Evolutionary conservation across 208 protist species (phyloP), one percentile per base, ranked within the genome.

Genomic region (Phytomonas francai): DNA sequence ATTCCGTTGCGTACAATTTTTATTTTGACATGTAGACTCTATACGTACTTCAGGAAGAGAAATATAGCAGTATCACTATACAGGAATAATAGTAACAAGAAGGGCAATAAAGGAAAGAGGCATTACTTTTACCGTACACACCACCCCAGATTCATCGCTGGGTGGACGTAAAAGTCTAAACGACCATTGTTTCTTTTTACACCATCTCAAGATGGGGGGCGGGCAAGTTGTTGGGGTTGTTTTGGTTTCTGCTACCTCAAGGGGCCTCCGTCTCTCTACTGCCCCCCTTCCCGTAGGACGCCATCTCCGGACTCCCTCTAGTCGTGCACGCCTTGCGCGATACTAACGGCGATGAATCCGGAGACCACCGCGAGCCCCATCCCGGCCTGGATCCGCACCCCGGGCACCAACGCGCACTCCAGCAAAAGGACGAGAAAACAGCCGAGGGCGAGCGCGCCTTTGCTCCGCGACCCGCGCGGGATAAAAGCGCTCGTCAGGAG

Each of bases 401-500:
- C 59, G 12, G 70, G 59, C 57, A 81, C 72, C 51, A 77, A 39
- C 36, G 71, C 60, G 16, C 70, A 78, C 68, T 90, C 87, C 1
- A 60, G 14, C 25, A 81, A 59, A 9, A 93, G 51, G 4, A 83
- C 59, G 25, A 81, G n/a, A 60, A 89, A 82, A 4, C 76, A 68
- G 16, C 66, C 63, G 11, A 89, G 63, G 12, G 78, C 80, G n/a
- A 71, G 27, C 28, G 76, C 67, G 12, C 79, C 84, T 6, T 78
- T 83, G 65, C 36, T 22, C 25, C 60, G 63, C 12, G 63, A 67
- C 0, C 74, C 70, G 28, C 66, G 73, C 5, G 80, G 79, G 82
- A 93, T 93, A 67, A 89, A 87, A 30, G 82, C 67, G 31, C 74
- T 82, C 28, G 80, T 88, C 12, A 83, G 58, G 28, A 84, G 75